phyloP scores from a whole-genome alignment of 768 basidiomycete genomes.

The Lyophyllum decastes region DNA sequence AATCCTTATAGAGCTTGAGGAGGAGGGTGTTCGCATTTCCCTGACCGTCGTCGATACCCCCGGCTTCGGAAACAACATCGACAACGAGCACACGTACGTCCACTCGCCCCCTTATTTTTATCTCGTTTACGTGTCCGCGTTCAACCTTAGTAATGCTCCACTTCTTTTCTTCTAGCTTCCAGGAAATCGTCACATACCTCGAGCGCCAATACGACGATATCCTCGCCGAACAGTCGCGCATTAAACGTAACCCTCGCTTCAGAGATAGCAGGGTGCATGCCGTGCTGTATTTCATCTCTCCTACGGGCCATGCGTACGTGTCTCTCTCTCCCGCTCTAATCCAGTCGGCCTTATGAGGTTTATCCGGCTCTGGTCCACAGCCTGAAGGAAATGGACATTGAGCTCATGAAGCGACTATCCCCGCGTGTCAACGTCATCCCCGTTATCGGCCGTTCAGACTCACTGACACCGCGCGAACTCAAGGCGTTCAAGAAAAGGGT shows the following conservation, averaged over 20 bases:
- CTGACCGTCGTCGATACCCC: conserved; percentile 92
- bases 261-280: conserved; percentile 88
- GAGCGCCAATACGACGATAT: conserved; percentile 95
- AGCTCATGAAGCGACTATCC: conserved; percentile 86
- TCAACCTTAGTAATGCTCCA: conserved; percentile 1
- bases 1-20: conserved; percentile 71
- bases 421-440: conserved; percentile 94
- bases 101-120: not conserved
- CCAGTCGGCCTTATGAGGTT: conserved; percentile 1
- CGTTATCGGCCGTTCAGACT: conserved; percentile 85
- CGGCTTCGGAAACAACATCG: conserved; percentile 89
- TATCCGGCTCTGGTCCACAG: conserved; percentile 29
- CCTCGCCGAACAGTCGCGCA: conserved; percentile 82
- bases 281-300: conserved; percentile 87
- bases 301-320: conserved; percentile 81
- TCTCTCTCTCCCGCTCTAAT: not conserved
- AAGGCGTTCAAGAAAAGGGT: conserved; percentile 83
- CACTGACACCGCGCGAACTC: conserved; percentile 80
- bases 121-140: conserved; percentile 4
- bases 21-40: conserved; percentile 88
- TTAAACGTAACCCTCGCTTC: conserved; percentile 92
- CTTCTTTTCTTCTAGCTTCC: conserved; percentile 55
- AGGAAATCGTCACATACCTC: conserved; percentile 83
- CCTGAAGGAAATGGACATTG: conserved; percentile 89
- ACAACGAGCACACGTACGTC: conserved; percentile 83